These are phyloP conservation scores for Sideroxylon spinosum DNA, from an alignment of 179 eudicot genomes.

Conservation along the genomic window DNA sequence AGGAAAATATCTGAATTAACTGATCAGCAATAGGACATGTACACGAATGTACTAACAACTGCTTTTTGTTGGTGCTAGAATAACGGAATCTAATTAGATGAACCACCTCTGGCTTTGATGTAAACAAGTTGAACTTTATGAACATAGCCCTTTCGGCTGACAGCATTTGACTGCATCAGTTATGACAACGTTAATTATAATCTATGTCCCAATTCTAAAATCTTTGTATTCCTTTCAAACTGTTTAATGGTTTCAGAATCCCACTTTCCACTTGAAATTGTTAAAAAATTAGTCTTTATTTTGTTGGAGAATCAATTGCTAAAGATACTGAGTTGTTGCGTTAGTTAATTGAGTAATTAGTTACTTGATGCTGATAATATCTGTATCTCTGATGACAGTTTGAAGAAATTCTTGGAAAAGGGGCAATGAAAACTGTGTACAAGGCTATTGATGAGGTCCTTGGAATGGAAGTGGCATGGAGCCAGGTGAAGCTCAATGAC, in stretches of 20 bases:
- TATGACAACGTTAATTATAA: neutral
- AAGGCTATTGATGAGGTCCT: conserved; percentile 49
- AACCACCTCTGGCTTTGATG: neutral
- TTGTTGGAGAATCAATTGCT: conserved; percentile 5
- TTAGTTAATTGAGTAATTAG: neutral
- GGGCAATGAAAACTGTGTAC: conserved; percentile 36
- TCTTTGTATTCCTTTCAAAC: neutral
- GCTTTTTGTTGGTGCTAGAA: neutral
- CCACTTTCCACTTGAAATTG: neutral
- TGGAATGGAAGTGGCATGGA: conserved; percentile 61
- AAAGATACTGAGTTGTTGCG: neutral
- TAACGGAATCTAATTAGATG: neutral
- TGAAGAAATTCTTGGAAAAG: conserved; percentile 26
- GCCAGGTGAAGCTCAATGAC: conserved; percentile 33
- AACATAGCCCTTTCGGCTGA: neutral
- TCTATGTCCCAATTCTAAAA: neutral
- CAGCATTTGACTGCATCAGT: neutral
- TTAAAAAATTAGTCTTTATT: neutral
- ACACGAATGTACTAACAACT: neutral
- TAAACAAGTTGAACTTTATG: neutral
- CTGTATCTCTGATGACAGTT: conserved; percentile 13
- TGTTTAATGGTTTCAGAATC: neutral
- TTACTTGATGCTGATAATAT: neutral
- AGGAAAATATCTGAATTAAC: neutral
- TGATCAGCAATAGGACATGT: neutral